These are phyloP conservation scores for Elongisporangium anandrum DNA, from an alignment of 352 stramenopile genomes.

Conservation along the genomic window DNA sequence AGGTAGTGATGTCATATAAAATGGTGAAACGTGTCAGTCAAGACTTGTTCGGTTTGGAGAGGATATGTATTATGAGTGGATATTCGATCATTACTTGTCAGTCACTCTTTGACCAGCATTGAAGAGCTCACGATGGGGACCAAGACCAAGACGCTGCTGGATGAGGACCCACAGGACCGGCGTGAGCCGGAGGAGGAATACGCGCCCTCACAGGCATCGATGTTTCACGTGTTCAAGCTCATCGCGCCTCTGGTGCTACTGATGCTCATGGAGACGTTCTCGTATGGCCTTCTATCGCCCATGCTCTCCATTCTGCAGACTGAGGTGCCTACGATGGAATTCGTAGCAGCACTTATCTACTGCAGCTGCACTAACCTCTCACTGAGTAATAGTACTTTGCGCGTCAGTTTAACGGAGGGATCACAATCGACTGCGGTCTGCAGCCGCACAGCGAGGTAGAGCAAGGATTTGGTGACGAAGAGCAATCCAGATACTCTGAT, in stretches of 20 bases:
- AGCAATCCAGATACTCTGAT: too few species aligned
- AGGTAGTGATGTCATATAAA: neutral
- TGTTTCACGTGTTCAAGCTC: neutral
- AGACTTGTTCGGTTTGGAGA: neutral
- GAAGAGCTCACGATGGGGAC: neutral
- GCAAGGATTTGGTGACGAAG: neutral
- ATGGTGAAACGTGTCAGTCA: neutral
- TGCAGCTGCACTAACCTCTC: neutral
- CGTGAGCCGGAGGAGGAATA: neutral
- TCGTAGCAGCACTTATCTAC: constrained; percentile 2
- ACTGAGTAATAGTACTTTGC: constrained; percentile 64
- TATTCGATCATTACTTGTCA: neutral
- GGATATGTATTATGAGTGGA: neutral
- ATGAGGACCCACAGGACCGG: neutral
- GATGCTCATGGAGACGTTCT: constrained; percentile 38
- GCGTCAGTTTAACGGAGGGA: constrained; percentile 35
- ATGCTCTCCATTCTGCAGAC: constrained; percentile 65
- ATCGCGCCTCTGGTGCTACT: constrained; percentile 43
- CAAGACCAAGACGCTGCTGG: neutral
- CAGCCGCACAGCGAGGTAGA: constrained; percentile 17
- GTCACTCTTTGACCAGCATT: neutral
- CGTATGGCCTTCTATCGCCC: constrained; percentile 61
- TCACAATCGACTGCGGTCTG: constrained; percentile 50
- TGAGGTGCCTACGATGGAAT: constrained; percentile 32
- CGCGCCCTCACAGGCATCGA: neutral